Conservation (phyloP, 2,329 filamentous ascomycete genomes). For the Penicillium sp. region DNA sequence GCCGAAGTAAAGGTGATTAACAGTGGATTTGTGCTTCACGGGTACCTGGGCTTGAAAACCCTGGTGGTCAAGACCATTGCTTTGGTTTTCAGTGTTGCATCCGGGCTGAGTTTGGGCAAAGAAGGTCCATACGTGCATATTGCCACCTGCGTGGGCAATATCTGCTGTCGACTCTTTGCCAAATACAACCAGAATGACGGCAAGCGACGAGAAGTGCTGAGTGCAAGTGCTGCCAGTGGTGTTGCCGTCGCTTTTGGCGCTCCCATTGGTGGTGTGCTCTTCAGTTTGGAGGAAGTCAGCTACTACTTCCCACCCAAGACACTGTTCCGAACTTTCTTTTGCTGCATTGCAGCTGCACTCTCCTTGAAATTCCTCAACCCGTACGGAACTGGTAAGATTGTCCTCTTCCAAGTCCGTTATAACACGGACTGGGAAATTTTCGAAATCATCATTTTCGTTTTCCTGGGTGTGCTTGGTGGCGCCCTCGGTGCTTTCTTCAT, state of each 20-base stretch:
- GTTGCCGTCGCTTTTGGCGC: constrained; percentile 94
- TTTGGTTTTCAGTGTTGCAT: constrained; percentile 85
- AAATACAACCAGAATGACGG: constrained; percentile 96
- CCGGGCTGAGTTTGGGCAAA: constrained; percentile 90
- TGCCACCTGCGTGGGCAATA: constrained; percentile 91
- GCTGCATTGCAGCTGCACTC: constrained; percentile 87
- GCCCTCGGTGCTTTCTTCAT: constrained; percentile 89
- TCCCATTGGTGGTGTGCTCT: constrained; percentile 85
- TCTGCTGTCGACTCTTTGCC: constrained; percentile 86
- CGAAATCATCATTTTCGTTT: constrained; percentile 80
- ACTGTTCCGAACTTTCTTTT: constrained; percentile 96
- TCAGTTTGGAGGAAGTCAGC: constrained; percentile 88
- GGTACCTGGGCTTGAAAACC: constrained; percentile 87
- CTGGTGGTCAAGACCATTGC: constrained; percentile 82
- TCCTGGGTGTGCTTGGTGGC: constrained; percentile 85
- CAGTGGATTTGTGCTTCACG: constrained; percentile 96
- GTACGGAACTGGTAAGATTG: constrained; percentile 94
- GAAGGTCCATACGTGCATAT: constrained; percentile 98
- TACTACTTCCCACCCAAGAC: constrained; percentile 99
- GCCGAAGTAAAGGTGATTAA: constrained; percentile 97
- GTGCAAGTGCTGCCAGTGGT: constrained; percentile 86
- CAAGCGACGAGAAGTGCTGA: constrained; percentile 91
- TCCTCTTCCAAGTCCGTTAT: constrained; percentile 94
- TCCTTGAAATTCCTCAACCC: constrained; percentile 95
- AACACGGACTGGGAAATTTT: constrained; percentile 91